Evolutionary conservation across 306 rosid species (phyloP), one percentile per base, ranked within the genome.

Genomic region (Alnus glutinosa): DNA sequence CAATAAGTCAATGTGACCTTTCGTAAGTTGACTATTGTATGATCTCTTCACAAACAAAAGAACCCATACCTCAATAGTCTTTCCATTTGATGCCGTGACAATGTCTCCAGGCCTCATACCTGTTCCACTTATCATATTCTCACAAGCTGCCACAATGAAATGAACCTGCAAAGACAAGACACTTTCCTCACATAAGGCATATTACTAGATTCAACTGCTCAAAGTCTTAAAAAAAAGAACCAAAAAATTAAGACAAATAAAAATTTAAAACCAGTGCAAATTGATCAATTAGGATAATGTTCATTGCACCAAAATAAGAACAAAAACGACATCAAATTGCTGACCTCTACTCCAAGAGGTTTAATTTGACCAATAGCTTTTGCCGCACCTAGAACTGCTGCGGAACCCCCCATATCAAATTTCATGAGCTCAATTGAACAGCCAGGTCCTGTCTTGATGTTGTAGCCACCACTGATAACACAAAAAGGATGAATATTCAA

Each of bases 61-160:
- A 83, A 82, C 50, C 55, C 63, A 51, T 81, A 91, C 99, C 98
- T 96, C 99, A 75, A 96, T 93, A 62, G 99, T 96, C 91, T 96
- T 96, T 85, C 99, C 99, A 89, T 96, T 96, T 84, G 99, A 96
- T 77, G 99, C 99, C 67, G 99, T 96, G 80, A 96, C 80, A 88
- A 96, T 70, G 74, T 96, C 99, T 71, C 98, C 99, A 50, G 99
- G 99, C 83, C 99, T 90, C 99, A 96, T 90, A 74, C 99, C 99
- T 55, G 97, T 89, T 87, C 99, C 98, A 86, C 99, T 96, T n/a
- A 96, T 96, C 99, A 96, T 96, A 80, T 96, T 96, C 92, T 96
- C 99, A 86, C 99, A 96, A 76, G 99, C 99, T 74, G 99, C 98
- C 54, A 96, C 97, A 48, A 96, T 78, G 85, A 96, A 96, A 86